A percentile compares a stretch with the other conserved stretches of the same genome.
These are phyloP conservation scores for Candida stauntonica DNA, from an alignment of 805 yeast genomes.

Conservation along the genomic window DNA sequence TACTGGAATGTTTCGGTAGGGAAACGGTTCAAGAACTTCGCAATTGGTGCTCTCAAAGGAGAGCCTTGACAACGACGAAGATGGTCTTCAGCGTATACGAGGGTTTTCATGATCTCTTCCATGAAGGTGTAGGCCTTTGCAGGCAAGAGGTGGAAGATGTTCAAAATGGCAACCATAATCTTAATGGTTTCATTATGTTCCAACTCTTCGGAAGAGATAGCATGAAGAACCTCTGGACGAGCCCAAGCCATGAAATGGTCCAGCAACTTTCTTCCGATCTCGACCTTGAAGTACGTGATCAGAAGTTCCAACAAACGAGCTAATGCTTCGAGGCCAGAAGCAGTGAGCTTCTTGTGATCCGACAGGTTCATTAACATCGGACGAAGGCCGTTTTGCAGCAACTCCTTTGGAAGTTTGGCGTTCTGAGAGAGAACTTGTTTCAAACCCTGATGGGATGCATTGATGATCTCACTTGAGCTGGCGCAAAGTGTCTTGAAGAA, in stretches of 20 bases:
- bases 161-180: constrained; percentile 83
- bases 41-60: constrained; percentile 89
- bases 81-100: constrained; percentile 74
- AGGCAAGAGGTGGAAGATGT: constrained; percentile 88
- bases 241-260: constrained; percentile 98
- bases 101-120: constrained; percentile 76
- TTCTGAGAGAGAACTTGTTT: constrained; percentile 80
- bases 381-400: constrained; percentile 89
- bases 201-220: constrained; percentile 74
- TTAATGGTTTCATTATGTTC: constrained; percentile 77
- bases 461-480: constrained; percentile 78
- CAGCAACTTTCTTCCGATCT: constrained; percentile 86
- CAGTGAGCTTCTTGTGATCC: constrained; percentile 87
- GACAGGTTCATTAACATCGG: constrained; percentile 95
- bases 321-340: constrained; percentile 85
- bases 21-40: constrained; percentile 80
- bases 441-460: constrained; percentile 89
- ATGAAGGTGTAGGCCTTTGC: constrained; percentile 88
- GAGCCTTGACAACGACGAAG: constrained; percentile 81
- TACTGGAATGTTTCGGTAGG: constrained; percentile 68
- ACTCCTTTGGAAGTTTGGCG: constrained; percentile 86
- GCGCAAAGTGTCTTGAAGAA: constrained; percentile 91
- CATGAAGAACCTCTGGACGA: constrained; percentile 69
- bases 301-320: constrained; percentile 81
- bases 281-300: constrained; percentile 92